Conservation (phyloP, 129 eudicot species). For the Chrysanthemum lavandulifolium region DNA sequence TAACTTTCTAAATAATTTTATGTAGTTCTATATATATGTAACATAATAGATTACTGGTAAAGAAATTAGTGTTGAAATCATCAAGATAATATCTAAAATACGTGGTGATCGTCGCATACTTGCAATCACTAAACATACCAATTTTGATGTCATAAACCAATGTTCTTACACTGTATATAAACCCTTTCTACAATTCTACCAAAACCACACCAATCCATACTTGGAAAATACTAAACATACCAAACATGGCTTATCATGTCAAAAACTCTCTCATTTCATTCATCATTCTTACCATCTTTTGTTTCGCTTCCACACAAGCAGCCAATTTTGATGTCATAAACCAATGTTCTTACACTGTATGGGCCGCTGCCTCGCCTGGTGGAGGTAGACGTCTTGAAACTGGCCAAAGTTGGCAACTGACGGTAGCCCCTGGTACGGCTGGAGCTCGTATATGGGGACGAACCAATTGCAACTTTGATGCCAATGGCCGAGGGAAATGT, state of each 20-base stretch:
- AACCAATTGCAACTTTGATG: conserved; percentile 43
- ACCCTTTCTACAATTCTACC: not conserved
- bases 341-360: conserved; percentile 58
- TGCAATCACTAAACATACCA: not conserved
- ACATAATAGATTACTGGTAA: no score
- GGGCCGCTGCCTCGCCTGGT: conserved; percentile 54
- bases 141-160: no score
- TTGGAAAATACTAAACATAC: not conserved
- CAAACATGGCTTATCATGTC: conserved; percentile 5
- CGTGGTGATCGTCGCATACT: no score
- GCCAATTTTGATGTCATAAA: conserved; percentile 45
- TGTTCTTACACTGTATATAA: no score
- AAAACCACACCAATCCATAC: conserved; percentile 2
- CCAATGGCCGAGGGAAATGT: conserved; percentile 40
- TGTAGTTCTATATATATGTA: no score
- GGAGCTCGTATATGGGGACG: conserved; percentile 51
- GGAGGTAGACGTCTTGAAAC: conserved; percentile 36
- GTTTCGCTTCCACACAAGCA: conserved; percentile 25
- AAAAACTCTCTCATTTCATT: conserved; percentile 5
- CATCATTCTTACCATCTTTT: conserved; percentile 10
- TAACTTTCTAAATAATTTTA: no score
- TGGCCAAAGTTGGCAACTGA: conserved; percentile 42
- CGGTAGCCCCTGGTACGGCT: conserved; percentile 35
- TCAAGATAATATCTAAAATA: no score
- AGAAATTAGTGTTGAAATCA: no score